A percentile compares a stretch with the other conserved stretches of the same genome.
These are phyloP conservation scores for Cytauxzoon felis DNA, from an alignment of 169 alveolate genomes.

Conservation along the genomic window DNA sequence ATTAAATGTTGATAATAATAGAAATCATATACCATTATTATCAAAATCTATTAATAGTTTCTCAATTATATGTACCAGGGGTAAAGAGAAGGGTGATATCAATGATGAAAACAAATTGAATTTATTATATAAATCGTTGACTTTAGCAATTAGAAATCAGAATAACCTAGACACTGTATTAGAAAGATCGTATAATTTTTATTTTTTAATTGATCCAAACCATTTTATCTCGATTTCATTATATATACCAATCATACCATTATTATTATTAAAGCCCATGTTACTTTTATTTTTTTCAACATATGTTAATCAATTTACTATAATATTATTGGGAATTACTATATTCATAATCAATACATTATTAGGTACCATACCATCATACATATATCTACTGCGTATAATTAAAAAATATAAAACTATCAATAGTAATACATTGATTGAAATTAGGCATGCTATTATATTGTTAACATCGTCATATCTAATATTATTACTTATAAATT, in stretches of 20 bases:
- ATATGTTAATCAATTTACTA: conserved; percentile 24
- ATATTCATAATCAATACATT: conserved; percentile 18
- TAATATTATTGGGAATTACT: not conserved
- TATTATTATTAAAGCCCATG: conserved; percentile 25
- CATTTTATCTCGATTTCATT: conserved; percentile 10
- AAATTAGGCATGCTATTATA: conserved; percentile 12
- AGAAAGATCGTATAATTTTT: conserved; percentile 37
- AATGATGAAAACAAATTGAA: conserved; percentile 1
- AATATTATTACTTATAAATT: not conserved
- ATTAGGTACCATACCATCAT: conserved; percentile 44
- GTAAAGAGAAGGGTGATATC: not conserved
- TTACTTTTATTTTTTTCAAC: conserved; percentile 3
- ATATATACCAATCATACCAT: conserved; percentile 34
- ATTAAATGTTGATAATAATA: conserved; percentile 13
- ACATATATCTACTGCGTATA: conserved; percentile 10
- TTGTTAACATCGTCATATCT: conserved; percentile 2
- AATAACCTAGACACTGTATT: conserved; percentile 55
- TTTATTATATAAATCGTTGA: conserved; percentile 27
- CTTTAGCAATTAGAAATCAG: conserved; percentile 31
- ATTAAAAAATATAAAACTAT: not conserved
- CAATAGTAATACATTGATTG: not conserved
- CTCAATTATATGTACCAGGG: conserved; percentile 40
- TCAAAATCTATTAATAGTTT: conserved; percentile 25
- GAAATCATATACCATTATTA: conserved; percentile 54
- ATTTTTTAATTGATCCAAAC: conserved; percentile 15